A percentile compares a stretch with the other conserved stretches of the same genome.
These are phyloP conservation scores for Botrytis byssoidea DNA, from an alignment of 2,329 filamentous ascomycete species.

Conservation along the genomic window DNA sequence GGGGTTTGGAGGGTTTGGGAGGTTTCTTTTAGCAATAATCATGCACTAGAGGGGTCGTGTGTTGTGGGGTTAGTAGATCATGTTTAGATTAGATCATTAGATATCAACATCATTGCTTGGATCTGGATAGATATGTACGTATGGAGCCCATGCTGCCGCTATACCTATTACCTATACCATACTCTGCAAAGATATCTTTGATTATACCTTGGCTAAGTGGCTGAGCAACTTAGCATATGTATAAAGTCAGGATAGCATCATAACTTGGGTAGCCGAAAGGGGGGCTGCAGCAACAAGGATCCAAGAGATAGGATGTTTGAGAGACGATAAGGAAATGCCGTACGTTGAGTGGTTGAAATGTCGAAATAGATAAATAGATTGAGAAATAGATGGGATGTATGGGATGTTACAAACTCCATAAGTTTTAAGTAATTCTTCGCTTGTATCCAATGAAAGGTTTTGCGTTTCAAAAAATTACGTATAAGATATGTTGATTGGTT, in stretches of 20 bases:
- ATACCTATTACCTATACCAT: background rate
- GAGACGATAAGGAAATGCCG: constrained; percentile 16
- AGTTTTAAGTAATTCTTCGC: constrained; percentile 9
- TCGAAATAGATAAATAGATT: constrained; percentile 4
- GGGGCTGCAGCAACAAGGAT: background rate
- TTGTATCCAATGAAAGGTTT: constrained; percentile 5
- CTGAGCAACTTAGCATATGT: constrained; percentile 6
- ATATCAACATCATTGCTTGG: constrained; percentile 2
- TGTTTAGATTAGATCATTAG: constrained; percentile 7
- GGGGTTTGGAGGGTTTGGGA: background rate
- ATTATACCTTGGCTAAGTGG: constrained; percentile 3
- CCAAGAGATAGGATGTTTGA: background rate
- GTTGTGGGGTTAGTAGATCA: constrained; percentile 11
- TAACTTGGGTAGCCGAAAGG: background rate
- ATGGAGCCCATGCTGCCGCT: background rate
- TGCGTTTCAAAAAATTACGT: constrained; percentile 20
- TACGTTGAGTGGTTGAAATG: constrained; percentile 11
- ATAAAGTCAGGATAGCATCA: constrained; percentile 1
- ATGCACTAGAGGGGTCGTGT: constrained; percentile 13
- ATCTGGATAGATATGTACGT: background rate
- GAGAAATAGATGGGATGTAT: constrained; percentile 4
- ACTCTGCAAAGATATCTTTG: background rate
- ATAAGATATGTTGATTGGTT: constrained; percentile 21
- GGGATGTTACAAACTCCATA: constrained; percentile 7
- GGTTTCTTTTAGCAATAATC: constrained; percentile 20